Evolutionary conservation across 495 filamentous ascomycete genomes (phyloP).

Genomic region (Penicillium longicatenatum): DNA sequence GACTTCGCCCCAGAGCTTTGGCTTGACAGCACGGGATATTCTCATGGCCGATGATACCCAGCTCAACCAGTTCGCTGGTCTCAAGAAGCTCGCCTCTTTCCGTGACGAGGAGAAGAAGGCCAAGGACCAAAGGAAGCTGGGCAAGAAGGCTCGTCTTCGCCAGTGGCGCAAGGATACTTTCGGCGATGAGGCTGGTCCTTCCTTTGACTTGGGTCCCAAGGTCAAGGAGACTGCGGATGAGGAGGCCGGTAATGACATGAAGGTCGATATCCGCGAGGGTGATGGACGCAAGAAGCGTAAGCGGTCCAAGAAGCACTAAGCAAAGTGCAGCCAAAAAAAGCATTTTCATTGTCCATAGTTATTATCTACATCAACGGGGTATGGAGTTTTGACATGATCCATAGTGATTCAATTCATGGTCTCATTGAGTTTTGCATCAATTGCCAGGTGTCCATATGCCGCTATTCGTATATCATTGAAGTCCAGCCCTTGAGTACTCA

Average conservation of each 20-base stretch:
- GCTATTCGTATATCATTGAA: no score
- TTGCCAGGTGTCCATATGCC: no score
- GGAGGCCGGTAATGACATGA: constrained; percentile 15
- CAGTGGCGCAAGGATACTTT: constrained; percentile 94
- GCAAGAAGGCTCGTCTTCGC: constrained; percentile 86
- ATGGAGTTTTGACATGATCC: constrained; percentile 2
- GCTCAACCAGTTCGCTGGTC: constrained; percentile 85
- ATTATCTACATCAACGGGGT: not conserved
- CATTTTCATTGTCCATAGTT: not conserved
- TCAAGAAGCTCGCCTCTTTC: constrained; percentile 93
- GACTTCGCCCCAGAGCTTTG: constrained; percentile 86
- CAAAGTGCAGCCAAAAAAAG: constrained; percentile 7
- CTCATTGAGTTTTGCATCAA: not conserved
- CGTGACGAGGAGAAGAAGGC: constrained; percentile 84
- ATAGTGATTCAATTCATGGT: not conserved
- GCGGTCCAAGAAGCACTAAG: constrained; percentile 51
- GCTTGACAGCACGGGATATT: constrained; percentile 86
- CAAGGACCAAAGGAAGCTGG: constrained; percentile 80
- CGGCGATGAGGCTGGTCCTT: constrained; percentile 68
- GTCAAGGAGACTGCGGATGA: constrained; percentile 28
- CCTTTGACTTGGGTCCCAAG: constrained; percentile 31
- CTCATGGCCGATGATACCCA: constrained; percentile 84
- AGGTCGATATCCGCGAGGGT: constrained; percentile 51
- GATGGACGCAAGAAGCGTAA: constrained; percentile 49
- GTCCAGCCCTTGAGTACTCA: no score